Evolutionary conservation across 352 stramenopile genomes (phyloP).

Genomic region (Globisporangium solare): DNA sequence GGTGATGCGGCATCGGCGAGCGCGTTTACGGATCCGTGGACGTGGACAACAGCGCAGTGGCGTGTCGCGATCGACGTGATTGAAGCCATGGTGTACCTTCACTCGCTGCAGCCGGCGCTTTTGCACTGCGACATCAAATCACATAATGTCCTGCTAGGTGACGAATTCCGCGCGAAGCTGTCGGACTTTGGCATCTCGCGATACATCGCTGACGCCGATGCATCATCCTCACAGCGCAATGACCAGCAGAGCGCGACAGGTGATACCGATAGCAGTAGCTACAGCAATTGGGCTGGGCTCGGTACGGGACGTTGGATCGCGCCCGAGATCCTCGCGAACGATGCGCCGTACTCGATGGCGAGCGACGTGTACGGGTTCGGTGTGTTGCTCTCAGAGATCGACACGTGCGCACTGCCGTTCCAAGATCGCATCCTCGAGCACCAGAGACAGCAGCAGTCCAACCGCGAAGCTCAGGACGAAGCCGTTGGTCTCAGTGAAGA

Average conservation of each 20-base stretch:
- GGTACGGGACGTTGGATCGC: slow-evolving; percentile 21
- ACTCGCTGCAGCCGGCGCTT: slow-evolving; percentile 32
- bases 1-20: neutral
- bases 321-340: slow-evolving; percentile 21
- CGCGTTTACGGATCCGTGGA: slow-evolving; percentile 31
- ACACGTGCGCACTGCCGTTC: too few species aligned
- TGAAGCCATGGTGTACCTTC: slow-evolving; percentile 41
- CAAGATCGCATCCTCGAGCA: too few species aligned
- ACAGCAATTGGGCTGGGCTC: slow-evolving; percentile 2
- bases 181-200: slow-evolving; percentile 39
- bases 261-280: neutral
- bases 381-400: slow-evolving; percentile 1
- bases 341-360: slow-evolving; percentile 3
- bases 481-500: slow-evolving; percentile 20
- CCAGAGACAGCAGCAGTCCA: too few species aligned
- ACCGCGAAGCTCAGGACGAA: too few species aligned
- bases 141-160: slow-evolving; percentile 31
- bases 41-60: slow-evolving; percentile 37
- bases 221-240: too few species aligned
- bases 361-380: slow-evolving; percentile 28
- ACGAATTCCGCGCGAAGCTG: slow-evolving; percentile 30
- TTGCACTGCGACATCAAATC: slow-evolving; percentile 41
- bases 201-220: slow-evolving; percentile 12
- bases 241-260: slow-evolving; percentile 1
- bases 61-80: slow-evolving; percentile 41